A percentile compares a stretch with the other conserved stretches of the same genome.
Conservation (phyloP, 2,329 filamentous ascomycete species). For the Dichotomopilus funicola region DNA sequence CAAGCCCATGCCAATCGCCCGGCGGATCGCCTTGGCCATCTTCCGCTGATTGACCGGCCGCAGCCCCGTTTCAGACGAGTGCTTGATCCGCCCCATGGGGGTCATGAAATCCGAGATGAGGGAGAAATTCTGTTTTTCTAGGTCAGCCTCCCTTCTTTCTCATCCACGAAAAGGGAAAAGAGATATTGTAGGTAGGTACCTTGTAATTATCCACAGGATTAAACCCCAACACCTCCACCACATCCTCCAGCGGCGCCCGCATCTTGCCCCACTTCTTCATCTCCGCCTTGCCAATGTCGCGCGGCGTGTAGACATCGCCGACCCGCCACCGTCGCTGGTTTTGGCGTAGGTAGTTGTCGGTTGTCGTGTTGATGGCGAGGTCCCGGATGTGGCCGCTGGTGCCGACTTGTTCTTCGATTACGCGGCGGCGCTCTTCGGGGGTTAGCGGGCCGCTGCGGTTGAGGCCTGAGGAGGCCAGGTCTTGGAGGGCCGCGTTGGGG, state of each 20-base stretch:
- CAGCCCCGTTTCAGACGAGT: constrained; percentile 68
- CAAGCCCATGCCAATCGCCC: constrained; percentile 81
- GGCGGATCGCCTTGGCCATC: constrained; percentile 85
- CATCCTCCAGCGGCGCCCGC: constrained; percentile 54
- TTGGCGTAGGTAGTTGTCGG: constrained; percentile 52
- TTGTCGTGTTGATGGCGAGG: constrained; percentile 4
- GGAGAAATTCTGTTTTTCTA: constrained; percentile 92
- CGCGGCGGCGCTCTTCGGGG: constrained; percentile 2
- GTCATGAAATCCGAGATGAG: constrained; percentile 87
- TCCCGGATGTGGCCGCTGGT: constrained; percentile 1
- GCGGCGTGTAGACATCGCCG: constrained; percentile 86
- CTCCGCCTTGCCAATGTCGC: constrained; percentile 73
- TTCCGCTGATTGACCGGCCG: constrained; percentile 86
- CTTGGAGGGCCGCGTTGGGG: constrained; percentile 5
- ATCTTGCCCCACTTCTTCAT: constrained; percentile 70
- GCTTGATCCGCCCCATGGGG: constrained; percentile 76
- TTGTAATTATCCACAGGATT: constrained; percentile 83
- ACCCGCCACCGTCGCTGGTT: constrained; percentile 63
- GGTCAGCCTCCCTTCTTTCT: too few species aligned
- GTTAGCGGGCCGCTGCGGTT: constrained; percentile 6
- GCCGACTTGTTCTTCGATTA: constrained; percentile 3
- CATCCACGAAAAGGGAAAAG: neutral
- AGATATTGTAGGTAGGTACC: constrained; percentile 55
- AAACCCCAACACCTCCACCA: constrained; percentile 72
- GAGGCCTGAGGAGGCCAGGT: neutral